Percentiles rank a stretch among this genome's conserved stretches.
These are phyloP conservation scores for Sequoiadendron giganteum DNA, from an alignment of 75 land plant genomes.

Conservation along the genomic window DNA sequence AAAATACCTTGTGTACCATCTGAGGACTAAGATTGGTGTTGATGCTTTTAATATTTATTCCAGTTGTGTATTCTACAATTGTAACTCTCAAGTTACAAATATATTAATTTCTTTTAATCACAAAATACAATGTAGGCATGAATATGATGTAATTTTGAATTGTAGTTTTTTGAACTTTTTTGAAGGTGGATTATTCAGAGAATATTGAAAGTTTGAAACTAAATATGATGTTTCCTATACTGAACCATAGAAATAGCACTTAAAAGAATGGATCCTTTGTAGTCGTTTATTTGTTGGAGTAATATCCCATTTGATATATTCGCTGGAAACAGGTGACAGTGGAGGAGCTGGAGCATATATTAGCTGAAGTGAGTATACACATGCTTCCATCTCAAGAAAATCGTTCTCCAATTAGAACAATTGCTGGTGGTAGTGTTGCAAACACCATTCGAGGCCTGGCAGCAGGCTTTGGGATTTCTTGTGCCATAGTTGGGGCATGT, in stretches of 20 bases:
- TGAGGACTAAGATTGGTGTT: neutral
- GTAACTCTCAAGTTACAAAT: neutral
- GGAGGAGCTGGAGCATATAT: conserved; percentile 71
- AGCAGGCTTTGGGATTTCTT: conserved; percentile 63
- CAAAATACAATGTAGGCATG: neutral
- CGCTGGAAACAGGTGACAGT: conserved; percentile 44
- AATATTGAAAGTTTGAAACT: neutral
- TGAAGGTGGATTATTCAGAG: neutral
- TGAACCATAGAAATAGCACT: neutral
- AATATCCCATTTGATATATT: neutral
- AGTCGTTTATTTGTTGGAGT: neutral
- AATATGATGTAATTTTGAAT: neutral
- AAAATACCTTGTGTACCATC: neutral
- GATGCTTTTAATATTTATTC: neutral
- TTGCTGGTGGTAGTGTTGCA: conserved; percentile 95
- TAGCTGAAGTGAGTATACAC: conserved; percentile 67
- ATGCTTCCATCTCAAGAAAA: conserved; percentile 40
- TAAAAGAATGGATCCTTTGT: neutral
- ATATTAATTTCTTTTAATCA: neutral
- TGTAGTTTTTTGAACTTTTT: neutral
- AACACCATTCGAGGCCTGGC: conserved; percentile 84
- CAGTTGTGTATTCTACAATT: neutral
- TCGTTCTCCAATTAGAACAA: conserved; percentile 46
- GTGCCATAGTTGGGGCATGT: conserved; percentile 76
- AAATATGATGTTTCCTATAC: neutral